A percentile compares a stretch with the other conserved stretches of the same genome.
phyloP scores from a whole-genome alignment of 345 rosid genomes.

The Salix exigua region DNA sequence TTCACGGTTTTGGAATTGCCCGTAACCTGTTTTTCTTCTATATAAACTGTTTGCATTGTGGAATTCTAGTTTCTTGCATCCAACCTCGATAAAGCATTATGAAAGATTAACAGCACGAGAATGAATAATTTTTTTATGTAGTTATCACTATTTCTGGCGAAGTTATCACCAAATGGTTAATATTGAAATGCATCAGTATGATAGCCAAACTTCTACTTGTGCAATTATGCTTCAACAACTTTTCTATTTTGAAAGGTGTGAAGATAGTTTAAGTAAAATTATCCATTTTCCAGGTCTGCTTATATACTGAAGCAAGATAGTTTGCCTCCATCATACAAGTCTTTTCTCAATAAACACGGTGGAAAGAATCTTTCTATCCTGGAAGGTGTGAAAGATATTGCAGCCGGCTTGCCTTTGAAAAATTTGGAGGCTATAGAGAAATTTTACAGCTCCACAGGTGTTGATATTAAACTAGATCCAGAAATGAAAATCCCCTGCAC shows the following conservation, averaged over 20 bases:
- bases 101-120: background rate
- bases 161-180: background rate
- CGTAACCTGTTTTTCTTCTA: background rate
- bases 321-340: slow-evolving; percentile 83
- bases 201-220: too few relatives aligned
- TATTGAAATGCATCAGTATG: too few relatives aligned
- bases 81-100: background rate
- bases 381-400: slow-evolving; percentile 75
- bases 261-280: slow-evolving; percentile 6
- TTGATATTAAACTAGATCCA: slow-evolving; percentile 72
- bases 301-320: slow-evolving; percentile 85
- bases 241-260: too few relatives aligned
- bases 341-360: slow-evolving; percentile 86
- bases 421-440: slow-evolving; percentile 64
- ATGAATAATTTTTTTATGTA: background rate
- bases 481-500: slow-evolving; percentile 78
- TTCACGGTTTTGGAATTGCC: background rate
- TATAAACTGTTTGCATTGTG: background rate
- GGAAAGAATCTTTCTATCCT: slow-evolving; percentile 65
- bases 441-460: slow-evolving; percentile 62
- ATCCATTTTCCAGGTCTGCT: slow-evolving; percentile 61
- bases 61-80: background rate
- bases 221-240: too few relatives aligned
- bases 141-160: background rate
- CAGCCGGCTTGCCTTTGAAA: slow-evolving; percentile 59